Percentiles rank a stretch among this genome's conserved stretches.
phyloP scores from a whole-genome alignment of 2,329 filamentous ascomycete species.

The Ophiostoma novo-ulmi region DNA sequence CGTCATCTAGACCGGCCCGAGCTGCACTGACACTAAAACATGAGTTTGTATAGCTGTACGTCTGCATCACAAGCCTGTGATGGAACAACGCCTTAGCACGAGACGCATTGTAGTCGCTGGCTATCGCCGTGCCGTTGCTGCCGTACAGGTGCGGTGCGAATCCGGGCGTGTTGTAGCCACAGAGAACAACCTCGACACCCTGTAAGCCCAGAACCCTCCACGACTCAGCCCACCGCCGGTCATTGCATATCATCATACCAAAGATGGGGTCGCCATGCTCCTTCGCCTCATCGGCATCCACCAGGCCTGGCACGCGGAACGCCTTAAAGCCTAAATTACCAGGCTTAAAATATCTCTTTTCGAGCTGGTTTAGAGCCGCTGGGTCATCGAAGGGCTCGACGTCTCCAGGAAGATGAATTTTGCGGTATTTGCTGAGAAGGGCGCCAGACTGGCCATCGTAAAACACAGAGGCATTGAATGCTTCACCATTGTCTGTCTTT shows the following conservation, averaged over 20 bases:
- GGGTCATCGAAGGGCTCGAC: slow-evolving; percentile 47
- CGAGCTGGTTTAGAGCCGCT: slow-evolving; percentile 47
- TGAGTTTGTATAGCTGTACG: slow-evolving; percentile 48
- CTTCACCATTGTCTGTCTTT: slow-evolving; percentile 34
- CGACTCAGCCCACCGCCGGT: slow-evolving; percentile 48
- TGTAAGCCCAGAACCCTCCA: slow-evolving; percentile 49
- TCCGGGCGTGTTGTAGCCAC: slow-evolving; percentile 46
- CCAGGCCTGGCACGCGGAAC: slow-evolving; percentile 46
- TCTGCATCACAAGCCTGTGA: slow-evolving; percentile 46
- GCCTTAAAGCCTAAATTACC: slow-evolving; percentile 51
- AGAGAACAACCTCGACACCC: slow-evolving; percentile 43
- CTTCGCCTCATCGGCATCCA: slow-evolving; percentile 36
- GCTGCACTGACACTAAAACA: slow-evolving; percentile 46
- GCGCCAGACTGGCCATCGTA: slow-evolving; percentile 42
- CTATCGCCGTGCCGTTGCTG: slow-evolving; percentile 47
- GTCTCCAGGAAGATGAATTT: slow-evolving; percentile 51
- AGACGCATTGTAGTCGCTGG: slow-evolving; percentile 35
- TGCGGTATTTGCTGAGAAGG: slow-evolving; percentile 50
- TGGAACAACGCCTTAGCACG: slow-evolving; percentile 48
- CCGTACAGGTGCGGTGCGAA: slow-evolving; percentile 44
- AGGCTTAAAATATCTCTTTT: slow-evolving; percentile 51
- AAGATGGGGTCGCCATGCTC: slow-evolving; percentile 47
- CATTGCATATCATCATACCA: slow-evolving; percentile 52
- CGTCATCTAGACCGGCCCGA: slow-evolving; percentile 47
- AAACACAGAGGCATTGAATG: slow-evolving; percentile 49